Percentiles rank a stretch among this genome's conserved stretches.
These are phyloP conservation scores for Ustilago xerochloae DNA, from an alignment of 1,284 basidiomycete genomes.

Conservation along the genomic window DNA sequence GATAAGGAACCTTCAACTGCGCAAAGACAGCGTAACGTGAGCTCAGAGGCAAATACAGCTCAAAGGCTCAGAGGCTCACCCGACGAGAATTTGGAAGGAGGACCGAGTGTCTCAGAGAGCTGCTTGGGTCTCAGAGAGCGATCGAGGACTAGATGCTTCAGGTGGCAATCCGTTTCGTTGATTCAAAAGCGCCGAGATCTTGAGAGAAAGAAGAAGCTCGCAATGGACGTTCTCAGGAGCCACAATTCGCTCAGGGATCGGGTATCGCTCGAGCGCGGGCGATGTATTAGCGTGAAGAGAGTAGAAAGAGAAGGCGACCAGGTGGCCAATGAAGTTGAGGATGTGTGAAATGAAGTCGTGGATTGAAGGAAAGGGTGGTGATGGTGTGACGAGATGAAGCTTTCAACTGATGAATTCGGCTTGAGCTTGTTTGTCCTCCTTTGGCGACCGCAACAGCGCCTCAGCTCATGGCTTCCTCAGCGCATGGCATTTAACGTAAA, in stretches of 20 bases:
- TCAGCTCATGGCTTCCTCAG: too few species aligned
- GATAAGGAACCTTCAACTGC: not conserved
- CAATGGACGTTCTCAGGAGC: slow-evolving; percentile 22
- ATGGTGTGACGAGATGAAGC: not conserved
- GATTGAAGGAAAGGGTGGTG: slow-evolving; percentile 4
- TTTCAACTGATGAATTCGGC: not conserved
- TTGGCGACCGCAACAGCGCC: too few species aligned
- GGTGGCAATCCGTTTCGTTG: not conserved
- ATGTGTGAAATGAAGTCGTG: not conserved
- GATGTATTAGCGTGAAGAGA: slow-evolving; percentile 13
- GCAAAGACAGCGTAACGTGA: not conserved
- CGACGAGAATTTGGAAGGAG: slow-evolving; percentile 7
- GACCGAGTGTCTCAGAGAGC: slow-evolving; percentile 17
- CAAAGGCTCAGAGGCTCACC: slow-evolving; percentile 37
- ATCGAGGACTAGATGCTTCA: not conserved
- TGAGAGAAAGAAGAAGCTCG: slow-evolving; percentile 6
- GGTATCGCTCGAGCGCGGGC: not conserved
- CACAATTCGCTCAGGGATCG: slow-evolving; percentile 16
- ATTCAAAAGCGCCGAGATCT: slow-evolving; percentile 3
- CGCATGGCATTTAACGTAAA: too few species aligned
- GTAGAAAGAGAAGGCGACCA: not conserved
- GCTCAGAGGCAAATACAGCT: slow-evolving; percentile 31
- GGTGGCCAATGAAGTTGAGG: not conserved
- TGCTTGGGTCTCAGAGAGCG: slow-evolving; percentile 21
- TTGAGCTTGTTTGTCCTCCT: not conserved